phyloP scores from a whole-genome alignment of 169 alveolate genomes.

The Cyclospora cayetanensis region DNA sequence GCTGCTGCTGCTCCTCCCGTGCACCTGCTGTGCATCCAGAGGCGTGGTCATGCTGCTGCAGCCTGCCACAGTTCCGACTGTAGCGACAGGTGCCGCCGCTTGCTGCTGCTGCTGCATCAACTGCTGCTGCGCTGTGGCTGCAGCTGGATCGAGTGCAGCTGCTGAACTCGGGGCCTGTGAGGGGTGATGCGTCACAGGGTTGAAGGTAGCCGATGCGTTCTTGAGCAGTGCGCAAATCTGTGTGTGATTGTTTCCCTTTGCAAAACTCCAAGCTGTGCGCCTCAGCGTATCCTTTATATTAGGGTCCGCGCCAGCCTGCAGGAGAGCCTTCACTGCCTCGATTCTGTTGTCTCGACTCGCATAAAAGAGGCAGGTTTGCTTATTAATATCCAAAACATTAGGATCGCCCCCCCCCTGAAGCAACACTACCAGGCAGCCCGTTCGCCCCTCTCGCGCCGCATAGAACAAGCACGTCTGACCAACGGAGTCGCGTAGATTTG shows the following conservation, averaged over 20 bases:
- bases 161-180: background rate
- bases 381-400: slow-evolving; percentile 87
- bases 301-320: slow-evolving; percentile 90
- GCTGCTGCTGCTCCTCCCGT: background rate
- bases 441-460: slow-evolving; percentile 94
- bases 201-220: background rate
- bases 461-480: slow-evolving; percentile 92
- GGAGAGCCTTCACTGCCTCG: slow-evolving; percentile 88
- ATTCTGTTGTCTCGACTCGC: slow-evolving; percentile 92
- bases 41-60: background rate
- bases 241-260: slow-evolving; percentile 88
- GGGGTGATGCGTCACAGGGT: background rate
- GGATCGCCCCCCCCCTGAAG: slow-evolving; percentile 86
- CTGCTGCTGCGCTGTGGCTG: background rate
- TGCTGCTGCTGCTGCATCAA: slow-evolving; percentile 3
- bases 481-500: slow-evolving; percentile 90
- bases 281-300: slow-evolving; percentile 89
- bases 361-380: slow-evolving; percentile 92
- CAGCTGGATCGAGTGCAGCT: background rate
- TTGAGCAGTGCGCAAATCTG: slow-evolving; percentile 86
- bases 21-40: background rate
- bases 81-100: background rate
- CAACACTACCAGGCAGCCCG: slow-evolving; percentile 82
- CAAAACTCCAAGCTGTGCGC: slow-evolving; percentile 91
- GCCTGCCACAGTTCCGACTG: slow-evolving; percentile 8